A percentile compares a stretch with the other conserved stretches of the same genome.
phyloP scores from a whole-genome alignment of 1,284 basidiomycete genomes.

The Farysia itapuensis region DNA sequence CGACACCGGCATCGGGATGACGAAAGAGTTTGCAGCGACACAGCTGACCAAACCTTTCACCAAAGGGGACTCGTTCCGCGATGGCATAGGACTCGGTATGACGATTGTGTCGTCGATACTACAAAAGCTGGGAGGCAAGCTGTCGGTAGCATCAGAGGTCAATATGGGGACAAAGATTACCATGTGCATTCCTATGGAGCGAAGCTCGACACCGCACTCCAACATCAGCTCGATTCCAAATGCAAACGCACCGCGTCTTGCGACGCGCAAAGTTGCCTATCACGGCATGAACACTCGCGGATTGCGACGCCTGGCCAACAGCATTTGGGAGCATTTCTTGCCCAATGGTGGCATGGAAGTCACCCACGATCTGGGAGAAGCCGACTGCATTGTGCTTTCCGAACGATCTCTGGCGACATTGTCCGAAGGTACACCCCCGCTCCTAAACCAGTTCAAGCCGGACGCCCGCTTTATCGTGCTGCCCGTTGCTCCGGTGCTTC shows the following conservation, averaged over 20 bases:
- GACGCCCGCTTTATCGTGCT: conserved; percentile 22
- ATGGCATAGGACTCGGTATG: conserved; percentile 45
- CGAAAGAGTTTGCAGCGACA: conserved; percentile 27
- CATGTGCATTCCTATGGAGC: conserved; percentile 37
- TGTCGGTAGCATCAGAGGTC: conserved; percentile 34
- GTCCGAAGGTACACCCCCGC: conserved; percentile 7
- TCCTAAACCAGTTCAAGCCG: conserved; percentile 8
- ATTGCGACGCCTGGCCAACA: conserved; percentile 17
- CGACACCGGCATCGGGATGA: conserved; percentile 37
- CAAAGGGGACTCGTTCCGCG: conserved; percentile 41
- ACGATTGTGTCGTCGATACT: conserved; percentile 41
- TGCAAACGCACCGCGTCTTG: background rate
- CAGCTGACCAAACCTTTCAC: conserved; percentile 37
- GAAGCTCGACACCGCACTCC: no score
- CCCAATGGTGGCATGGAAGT: conserved; percentile 14
- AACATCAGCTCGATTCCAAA: conserved; percentile 2
- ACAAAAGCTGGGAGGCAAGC: conserved; percentile 32
- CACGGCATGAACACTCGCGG: conserved; percentile 21
- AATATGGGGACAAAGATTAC: conserved; percentile 38
- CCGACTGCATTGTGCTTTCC: conserved; percentile 27
- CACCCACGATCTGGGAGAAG: conserved; percentile 13
- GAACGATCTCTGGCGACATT: conserved; percentile 4
- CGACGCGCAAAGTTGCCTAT: conserved; percentile 20
- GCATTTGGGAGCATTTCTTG: conserved; percentile 22
- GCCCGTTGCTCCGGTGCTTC: conserved; percentile 5